Evolutionary conservation across 371 early-diverging fungal genomes (phyloP), one percentile per base, ranked within the genome.

Genomic region (Mortierella sp.): DNA sequence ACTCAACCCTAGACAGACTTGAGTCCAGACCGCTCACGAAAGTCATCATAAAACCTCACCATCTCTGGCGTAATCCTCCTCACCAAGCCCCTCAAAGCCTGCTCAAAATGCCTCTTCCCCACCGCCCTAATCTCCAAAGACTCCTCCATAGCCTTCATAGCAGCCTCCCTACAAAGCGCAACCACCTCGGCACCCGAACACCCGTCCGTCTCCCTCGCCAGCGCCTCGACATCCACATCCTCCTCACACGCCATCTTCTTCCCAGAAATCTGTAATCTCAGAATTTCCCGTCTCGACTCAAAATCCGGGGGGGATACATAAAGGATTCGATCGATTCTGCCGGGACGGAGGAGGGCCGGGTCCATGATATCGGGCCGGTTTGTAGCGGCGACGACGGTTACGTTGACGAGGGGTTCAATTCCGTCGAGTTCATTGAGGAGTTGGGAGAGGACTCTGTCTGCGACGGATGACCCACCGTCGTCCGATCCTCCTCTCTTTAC

Each of bases 351-450:
- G 35, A 99, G 88, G 1, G 98, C 99, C 68, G 94, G 92, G 83
- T 98, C 99, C 81, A 99, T 95, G 63, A 98, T 96, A 88, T 99
- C 99, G 0, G 99, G 99, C 60, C 99, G 95, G 89, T 99, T 99
- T 0, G 99, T 99, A 24, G 99, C 99, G 1, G 98, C 99, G 3
- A 99, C 97, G 1, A 99, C 95, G 0, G 97, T 98, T 4, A 99
- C 99, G 88, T 97, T 96, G 5, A 96, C 94, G n/a, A 98, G 88
- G 1, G 96, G 93, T 71, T 98, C 98, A 71, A 99, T 95, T 10
- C 99, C 99, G 86, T 99, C 99, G 82, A 99, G 88, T 84, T 99
- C 99, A 72, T 93, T 96, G 46, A 99, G 88, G 35, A 99, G 89
- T 79, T 98, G 98, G 0, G 98, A 96, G 44, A 99, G 89, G 0